Conservation (phyloP, 106 monocot species). For the Dendrobium catenatum region DNA sequence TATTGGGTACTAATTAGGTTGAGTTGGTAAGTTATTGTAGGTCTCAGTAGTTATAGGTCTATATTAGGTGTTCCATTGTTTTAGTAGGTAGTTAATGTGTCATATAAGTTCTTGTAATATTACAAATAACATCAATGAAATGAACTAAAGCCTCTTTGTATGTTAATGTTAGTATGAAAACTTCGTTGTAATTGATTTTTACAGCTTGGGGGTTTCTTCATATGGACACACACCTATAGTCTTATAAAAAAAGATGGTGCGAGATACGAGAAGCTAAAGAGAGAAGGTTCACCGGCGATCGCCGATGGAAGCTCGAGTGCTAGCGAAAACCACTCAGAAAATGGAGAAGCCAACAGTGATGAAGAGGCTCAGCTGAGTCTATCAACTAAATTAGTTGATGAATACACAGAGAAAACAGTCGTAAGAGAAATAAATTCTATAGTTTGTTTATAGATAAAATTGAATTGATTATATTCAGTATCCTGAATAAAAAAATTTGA, state of each 20-base stretch:
- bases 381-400: constrained; percentile 5
- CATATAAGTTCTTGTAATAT: too few relatives aligned
- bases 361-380: not conserved
- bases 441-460: not conserved
- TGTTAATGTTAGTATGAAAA: not conserved
- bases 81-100: too few relatives aligned
- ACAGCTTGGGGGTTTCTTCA: constrained; percentile 70
- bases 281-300: not conserved
- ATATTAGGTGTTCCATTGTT: too few relatives aligned
- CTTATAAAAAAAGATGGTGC: constrained; percentile 30
- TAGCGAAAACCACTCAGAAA: not conserved
- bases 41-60: too few relatives aligned
- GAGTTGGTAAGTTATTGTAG: too few relatives aligned
- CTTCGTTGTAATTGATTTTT: not conserved
- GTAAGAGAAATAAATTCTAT: not conserved
- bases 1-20: too few relatives aligned
- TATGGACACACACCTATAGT: constrained; percentile 72
- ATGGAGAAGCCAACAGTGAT: not conserved
- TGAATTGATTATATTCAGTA: not conserved
- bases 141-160: too few relatives aligned
- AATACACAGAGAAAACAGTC: not conserved
- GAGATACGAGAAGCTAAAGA: constrained; percentile 1
- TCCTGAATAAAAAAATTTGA: too few relatives aligned
- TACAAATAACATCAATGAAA: too few relatives aligned
- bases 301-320: not conserved